Conservation (phyloP, 1,284 basidiomycete genomes). For the Pseudozyma sp. region DNA sequence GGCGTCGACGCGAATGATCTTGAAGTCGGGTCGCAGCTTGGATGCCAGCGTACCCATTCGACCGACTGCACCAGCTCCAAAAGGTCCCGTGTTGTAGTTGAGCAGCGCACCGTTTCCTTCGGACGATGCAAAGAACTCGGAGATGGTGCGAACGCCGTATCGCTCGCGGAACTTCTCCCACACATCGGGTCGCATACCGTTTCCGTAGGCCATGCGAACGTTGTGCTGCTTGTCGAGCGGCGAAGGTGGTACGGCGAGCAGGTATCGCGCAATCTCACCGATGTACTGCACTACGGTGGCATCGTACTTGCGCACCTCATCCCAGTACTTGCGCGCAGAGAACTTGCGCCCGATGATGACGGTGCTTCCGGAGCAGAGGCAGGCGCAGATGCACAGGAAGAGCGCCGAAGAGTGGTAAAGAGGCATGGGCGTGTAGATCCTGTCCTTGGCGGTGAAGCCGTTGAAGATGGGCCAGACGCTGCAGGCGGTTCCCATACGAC, state of each 20-base stretch:
- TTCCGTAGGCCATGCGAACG: constrained; percentile 69
- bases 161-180: constrained; percentile 69
- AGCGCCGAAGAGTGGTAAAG: constrained; percentile 65
- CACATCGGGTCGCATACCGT: constrained; percentile 69
- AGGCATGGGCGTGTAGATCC: constrained; percentile 69
- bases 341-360: constrained; percentile 69
- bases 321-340: constrained; percentile 67
- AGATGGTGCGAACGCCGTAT: constrained; percentile 63
- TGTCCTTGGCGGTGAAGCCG: constrained; percentile 50
- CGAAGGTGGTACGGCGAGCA: constrained; percentile 65
- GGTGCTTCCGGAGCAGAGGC: constrained; percentile 58
- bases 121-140: constrained; percentile 68
- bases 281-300: constrained; percentile 69
- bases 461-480: constrained; percentile 59
- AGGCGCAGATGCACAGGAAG: constrained; percentile 64
- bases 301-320: constrained; percentile 64
- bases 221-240: constrained; percentile 67
- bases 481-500: constrained; percentile 60
- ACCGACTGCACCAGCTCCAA: constrained; percentile 68
- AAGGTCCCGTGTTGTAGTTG: constrained; percentile 66
- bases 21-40: constrained; percentile 58
- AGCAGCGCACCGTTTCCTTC: constrained; percentile 67
- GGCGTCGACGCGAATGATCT: constrained; percentile 66
- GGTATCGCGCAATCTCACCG: constrained; percentile 68
- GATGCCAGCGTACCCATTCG: constrained; percentile 56